Base-by-base conservation (phyloP, 805 yeast genomes). In the Kurtzmaniella cleridarum region DNA sequence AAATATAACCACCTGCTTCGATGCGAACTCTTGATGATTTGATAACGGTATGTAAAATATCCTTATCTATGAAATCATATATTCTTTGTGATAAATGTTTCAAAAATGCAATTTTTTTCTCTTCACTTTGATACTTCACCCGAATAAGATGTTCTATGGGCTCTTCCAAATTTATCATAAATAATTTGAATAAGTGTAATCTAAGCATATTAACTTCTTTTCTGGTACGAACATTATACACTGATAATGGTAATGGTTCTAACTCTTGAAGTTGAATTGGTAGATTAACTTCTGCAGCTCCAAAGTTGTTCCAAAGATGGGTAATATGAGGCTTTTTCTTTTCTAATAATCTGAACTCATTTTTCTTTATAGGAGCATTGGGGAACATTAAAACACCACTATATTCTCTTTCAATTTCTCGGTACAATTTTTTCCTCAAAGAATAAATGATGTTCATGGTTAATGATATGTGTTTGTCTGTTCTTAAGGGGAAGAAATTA, bases 131-230 rank as follows among this genome's bases (percentile, higher is more conserved):
- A 46, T 68, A 64, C 44, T 65, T 68, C 46, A 66, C 53, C 15
- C 64, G 44, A 35, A 54, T 51, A 35, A 68, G 54, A 1, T 60
- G 59, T 27, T 66, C 70, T 17, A 66, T 51, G 42, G 61, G 68
- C 29, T 64, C 69, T 18, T 55, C 63, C 40, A 65, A 44, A 47
- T 68, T 68, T 33, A 62, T 55, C 43, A 64, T 41, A 36, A 66
- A 57, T 23, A 67, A 41, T 44, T 65, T 65, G 49, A 54, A 57
- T 26, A 68, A 46, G 40, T 68, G 73, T 24, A 36, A 12, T 24
- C 39, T 36, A 5, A 36, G 17, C 14, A 36, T 29, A 3, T 26
- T 15, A 11, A 12, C 29, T 28, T 44, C 45, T 13, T 38, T 27
- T 11, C 31, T 34, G 1, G 37, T 41, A 18, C 33, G 34, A 28